Conservation (phyloP, 768 basidiomycete species). For the Chalciporus chontae region DNA sequence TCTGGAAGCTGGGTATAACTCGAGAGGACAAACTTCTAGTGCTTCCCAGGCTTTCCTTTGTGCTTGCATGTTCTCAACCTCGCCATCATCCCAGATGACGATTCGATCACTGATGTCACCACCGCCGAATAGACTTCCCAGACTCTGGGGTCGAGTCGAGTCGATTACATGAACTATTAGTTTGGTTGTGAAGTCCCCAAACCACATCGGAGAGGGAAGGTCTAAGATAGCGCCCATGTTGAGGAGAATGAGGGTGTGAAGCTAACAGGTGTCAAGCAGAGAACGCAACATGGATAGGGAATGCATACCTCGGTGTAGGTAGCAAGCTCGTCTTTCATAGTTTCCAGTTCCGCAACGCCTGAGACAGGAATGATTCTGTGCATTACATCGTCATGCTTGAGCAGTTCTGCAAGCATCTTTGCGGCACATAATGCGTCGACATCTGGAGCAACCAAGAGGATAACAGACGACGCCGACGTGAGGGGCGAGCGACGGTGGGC, state of each 20-base stretch:
- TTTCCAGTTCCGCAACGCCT: constrained; percentile 74
- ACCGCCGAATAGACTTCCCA: constrained; percentile 78
- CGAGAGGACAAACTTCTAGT: constrained; percentile 57
- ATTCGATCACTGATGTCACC: constrained; percentile 68
- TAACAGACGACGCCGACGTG: constrained; percentile 78
- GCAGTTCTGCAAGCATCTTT: constrained; percentile 82
- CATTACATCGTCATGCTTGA: constrained; percentile 92
- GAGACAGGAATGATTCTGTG: constrained; percentile 88
- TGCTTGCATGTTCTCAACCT: constrained; percentile 62
- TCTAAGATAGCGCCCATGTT: constrained; percentile 92
- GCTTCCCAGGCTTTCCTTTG: constrained; percentile 84
- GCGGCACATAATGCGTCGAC: constrained; percentile 92
- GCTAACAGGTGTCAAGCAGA: constrained; percentile 36
- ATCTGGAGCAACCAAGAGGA: constrained; percentile 84
- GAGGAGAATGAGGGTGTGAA: constrained; percentile 86
- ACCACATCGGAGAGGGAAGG: constrained; percentile 69
- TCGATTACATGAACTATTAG: constrained; percentile 91
- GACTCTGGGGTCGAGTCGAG: constrained; percentile 84
- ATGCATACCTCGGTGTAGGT: constrained; percentile 60
- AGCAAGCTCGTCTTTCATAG: constrained; percentile 60
- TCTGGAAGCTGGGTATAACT: not conserved
- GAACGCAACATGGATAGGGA: not conserved
- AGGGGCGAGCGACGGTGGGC: constrained; percentile 69
- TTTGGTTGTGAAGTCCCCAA: constrained; percentile 62
- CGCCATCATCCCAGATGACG: constrained; percentile 92